phyloP scores from a whole-genome alignment of 208 protist species.

The Vickermania spadyakhi region DNA sequence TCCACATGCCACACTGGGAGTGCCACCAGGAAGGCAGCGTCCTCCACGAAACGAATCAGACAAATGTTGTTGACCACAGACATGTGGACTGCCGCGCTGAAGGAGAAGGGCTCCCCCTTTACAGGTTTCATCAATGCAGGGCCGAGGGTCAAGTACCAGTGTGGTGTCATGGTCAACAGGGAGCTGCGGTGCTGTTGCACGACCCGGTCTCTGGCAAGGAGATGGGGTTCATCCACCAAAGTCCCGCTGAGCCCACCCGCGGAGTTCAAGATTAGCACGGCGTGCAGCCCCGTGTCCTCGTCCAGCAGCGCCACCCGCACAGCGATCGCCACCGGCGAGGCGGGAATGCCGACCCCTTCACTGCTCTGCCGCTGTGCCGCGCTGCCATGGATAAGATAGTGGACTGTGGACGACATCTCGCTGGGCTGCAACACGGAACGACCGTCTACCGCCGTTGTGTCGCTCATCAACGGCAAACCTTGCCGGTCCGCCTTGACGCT shows the following conservation, averaged over 20 bases:
- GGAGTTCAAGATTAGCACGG: slow-evolving; percentile 37
- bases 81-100: slow-evolving; percentile 30
- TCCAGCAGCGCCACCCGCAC: slow-evolving; percentile 40
- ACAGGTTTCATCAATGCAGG: not conserved
- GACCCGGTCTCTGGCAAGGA: slow-evolving; percentile 46
- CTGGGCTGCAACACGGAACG: too few species aligned
- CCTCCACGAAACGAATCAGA: slow-evolving; percentile 29
- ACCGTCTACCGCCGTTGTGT: not conserved
- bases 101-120: slow-evolving; percentile 10
- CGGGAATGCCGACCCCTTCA: not conserved
- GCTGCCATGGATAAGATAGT: slow-evolving; percentile 14
- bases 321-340: slow-evolving; percentile 28
- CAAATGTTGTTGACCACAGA: slow-evolving; percentile 34
- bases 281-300: slow-evolving; percentile 55
- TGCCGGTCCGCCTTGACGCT: slow-evolving; percentile 30
- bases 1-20: slow-evolving; percentile 43
- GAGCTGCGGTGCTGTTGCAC: slow-evolving; percentile 1
- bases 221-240: slow-evolving; percentile 52
- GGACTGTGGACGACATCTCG: slow-evolving; percentile 5
- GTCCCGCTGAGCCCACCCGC: slow-evolving; percentile 35
- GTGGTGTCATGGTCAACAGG: slow-evolving; percentile 5
- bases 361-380: not conserved
- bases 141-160: slow-evolving; percentile 5
- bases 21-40: slow-evolving; percentile 38
- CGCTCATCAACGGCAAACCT: slow-evolving; percentile 14